Percentiles rank a stretch among this genome's conserved stretches.
Conservation (phyloP, 352 stramenopile species). For the Phytophthora megakarya region DNA sequence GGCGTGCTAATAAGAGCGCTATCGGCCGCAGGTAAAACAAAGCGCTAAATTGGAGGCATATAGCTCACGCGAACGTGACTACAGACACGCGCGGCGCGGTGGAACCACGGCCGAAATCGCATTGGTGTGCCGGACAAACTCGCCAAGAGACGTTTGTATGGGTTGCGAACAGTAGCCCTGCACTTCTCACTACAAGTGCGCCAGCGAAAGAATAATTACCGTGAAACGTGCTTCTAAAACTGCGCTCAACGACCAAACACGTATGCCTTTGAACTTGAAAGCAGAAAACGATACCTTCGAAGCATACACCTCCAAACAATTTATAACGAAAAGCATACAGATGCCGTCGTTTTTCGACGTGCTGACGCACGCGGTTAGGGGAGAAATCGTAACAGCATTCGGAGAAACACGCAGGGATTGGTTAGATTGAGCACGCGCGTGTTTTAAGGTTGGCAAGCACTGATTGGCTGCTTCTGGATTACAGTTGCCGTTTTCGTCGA, state of each 20-base stretch:
- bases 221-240: background rate
- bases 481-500: slow-evolving; percentile 7
- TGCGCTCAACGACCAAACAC: background rate
- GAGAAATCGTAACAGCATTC: slow-evolving; percentile 21
- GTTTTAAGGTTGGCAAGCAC: slow-evolving; percentile 26
- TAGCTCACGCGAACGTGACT: background rate
- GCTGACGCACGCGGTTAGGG: slow-evolving; percentile 29
- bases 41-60: background rate
- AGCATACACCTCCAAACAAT: background rate
- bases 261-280: background rate
- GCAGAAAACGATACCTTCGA: background rate
- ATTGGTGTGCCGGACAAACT: background rate
- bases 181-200: background rate
- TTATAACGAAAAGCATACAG: background rate
- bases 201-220: background rate
- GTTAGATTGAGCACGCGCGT: slow-evolving; percentile 4
- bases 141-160: too few species aligned
- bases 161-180: too few species aligned
- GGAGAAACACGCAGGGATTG: slow-evolving; percentile 17
- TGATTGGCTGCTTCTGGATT: slow-evolving; percentile 38
- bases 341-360: background rate
- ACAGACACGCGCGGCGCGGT: background rate
- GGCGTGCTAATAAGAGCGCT: background rate
- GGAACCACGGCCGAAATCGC: background rate
- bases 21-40: too few species aligned